Evolutionary conservation across 257 asterid genomes (phyloP), one percentile per base, ranked within the genome.

Genomic region (Dorcoceras hygrometricum): DNA sequence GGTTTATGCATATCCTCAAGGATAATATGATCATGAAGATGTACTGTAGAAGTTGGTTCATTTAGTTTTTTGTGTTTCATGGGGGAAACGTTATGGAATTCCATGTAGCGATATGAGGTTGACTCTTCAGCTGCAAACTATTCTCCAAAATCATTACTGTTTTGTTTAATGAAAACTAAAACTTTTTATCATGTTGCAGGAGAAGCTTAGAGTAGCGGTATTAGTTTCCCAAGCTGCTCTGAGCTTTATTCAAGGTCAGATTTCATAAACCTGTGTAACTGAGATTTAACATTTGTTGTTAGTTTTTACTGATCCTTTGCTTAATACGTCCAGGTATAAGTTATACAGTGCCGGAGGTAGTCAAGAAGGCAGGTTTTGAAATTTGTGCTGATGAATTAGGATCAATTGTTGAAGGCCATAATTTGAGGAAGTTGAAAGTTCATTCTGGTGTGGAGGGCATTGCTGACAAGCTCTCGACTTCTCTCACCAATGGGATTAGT

Each of bases 171-270:
- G 27, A 65, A 39, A 57, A 66, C n/a, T 34, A 63, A 11, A 55
- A 56, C 48, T 54, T 26, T 34, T 62, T 61, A 20, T 27, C 67
- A 65, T 68, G 53, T 74, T 79, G 82, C 80, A 89, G 97, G 97
- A 90, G 81, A 87, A 90, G 83, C 95, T 90, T 46, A 79, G 97
- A 77, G 79, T 87, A 70, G 97, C 97, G 55, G 85, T 90, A 20
- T 72, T 90, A 82, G 97, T 90, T 68, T 90, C 97, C 20, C 89
- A 87, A 77, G 97, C 97, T 57, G 97, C 97, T 25, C 76, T 87
- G 68, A 82, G 90, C 78, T 90, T 90, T 70, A 82, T 90, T 71
- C 84, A 87, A 84, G 97, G 97, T 87, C 65, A 56, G 78, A 19
- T 39, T 70, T 57, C 65, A 25, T 6, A 6, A 50, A 25, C 23